Evolutionary conservation across 2,329 filamentous ascomycete species (phyloP), one percentile per base, ranked within the genome.

Genomic region (Rhexocercosporidium sp.): DNA sequence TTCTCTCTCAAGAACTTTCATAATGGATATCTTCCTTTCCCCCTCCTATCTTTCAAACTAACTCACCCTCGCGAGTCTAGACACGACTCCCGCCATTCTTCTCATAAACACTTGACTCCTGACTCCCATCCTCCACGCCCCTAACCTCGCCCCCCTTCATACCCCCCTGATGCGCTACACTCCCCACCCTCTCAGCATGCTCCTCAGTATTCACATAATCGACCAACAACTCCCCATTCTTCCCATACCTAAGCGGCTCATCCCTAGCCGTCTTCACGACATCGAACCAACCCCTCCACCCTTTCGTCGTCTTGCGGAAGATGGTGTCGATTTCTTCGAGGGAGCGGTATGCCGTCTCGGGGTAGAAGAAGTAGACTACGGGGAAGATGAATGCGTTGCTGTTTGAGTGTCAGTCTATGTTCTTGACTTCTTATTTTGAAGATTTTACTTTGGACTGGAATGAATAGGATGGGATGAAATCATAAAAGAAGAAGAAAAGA

Each of bases 291-390:
- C 78, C 80, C 3, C 65, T 60, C 63, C 62, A 67, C 2, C 71
- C 71, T 3, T 37, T 47, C 25, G 79, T 78, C 1, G 85, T 84
- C 74, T 88, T 86, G 70, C 84, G 82, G 78, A 89, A 90, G 73
- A 90, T 89, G 71, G 78, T 79, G 73, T 90, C 88, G 85, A 91
- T 90, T 75, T 90, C 88, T 76, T 91, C 88, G 25, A 91, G 83
- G 1, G 84, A 86, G 51, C 88, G 82, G 74, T 87, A 87, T 1
- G 85, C 85, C 11, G 88, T 90, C 77, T 90, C 88, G 0, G 88
- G 88, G 78, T 86, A 90, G 81, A 88, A 88, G 77, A 87, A 85
- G 76, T 87, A 89, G 27, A 87, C 70, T 20, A 74, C 72, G 2
- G 74, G 74, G 61, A 76, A 62, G 59, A 77, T 76, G 68, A 71